Conservation (phyloP, 2,329 filamentous ascomycete species). For the Colletotrichum sp. region DNA sequence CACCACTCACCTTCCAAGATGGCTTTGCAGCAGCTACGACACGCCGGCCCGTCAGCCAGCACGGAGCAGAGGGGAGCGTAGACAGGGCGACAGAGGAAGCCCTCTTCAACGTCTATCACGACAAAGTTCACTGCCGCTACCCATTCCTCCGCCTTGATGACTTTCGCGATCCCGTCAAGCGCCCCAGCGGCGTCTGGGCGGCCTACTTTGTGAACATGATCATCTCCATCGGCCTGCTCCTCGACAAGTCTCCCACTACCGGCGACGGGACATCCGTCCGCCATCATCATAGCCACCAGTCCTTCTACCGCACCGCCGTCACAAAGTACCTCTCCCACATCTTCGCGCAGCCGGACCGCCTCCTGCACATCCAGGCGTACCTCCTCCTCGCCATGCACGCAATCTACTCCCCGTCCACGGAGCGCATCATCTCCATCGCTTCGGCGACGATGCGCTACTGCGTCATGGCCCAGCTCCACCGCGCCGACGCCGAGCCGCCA, state of each 20-base stretch:
- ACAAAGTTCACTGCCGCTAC: slow-evolving; percentile 29
- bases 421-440: slow-evolving; percentile 30
- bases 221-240: slow-evolving; percentile 25
- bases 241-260: too few species aligned
- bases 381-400: slow-evolving; percentile 23
- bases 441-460: slow-evolving; percentile 31
- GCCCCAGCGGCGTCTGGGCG: slow-evolving; percentile 22
- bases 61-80: not conserved
- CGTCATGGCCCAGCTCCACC: slow-evolving; percentile 30
- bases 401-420: slow-evolving; percentile 29
- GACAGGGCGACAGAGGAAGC: slow-evolving; percentile 22
- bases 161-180: not conserved
- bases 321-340: slow-evolving; percentile 18
- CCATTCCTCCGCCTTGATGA: slow-evolving; percentile 29
- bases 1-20: not conserved
- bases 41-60: not conserved
- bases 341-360: slow-evolving; percentile 24
- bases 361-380: slow-evolving; percentile 25
- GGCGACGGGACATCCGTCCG: too few species aligned
- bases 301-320: slow-evolving; percentile 27
- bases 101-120: slow-evolving; percentile 28
- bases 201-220: slow-evolving; percentile 33
- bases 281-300: slow-evolving; percentile 1
- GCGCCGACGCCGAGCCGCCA: slow-evolving; percentile 24
- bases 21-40: not conserved